A percentile compares a stretch with the other conserved stretches of the same genome.
phyloP scores from a whole-genome alignment of 192 early-diverging fungal genomes.

The Podila minutissima region DNA sequence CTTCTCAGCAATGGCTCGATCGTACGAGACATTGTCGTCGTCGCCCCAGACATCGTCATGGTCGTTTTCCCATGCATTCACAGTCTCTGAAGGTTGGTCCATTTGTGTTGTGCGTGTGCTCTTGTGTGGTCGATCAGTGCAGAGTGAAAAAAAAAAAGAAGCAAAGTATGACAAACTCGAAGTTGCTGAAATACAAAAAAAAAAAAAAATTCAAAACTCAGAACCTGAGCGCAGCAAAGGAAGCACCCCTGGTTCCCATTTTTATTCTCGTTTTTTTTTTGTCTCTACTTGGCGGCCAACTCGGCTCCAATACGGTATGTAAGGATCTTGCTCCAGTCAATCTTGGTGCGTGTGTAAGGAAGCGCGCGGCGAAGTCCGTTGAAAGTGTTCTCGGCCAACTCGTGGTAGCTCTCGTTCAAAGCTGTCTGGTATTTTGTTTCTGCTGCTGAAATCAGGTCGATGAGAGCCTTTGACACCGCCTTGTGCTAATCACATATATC shows the following conservation, averaged over 20 bases:
- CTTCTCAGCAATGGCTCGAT: constrained; percentile 64
- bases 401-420: constrained; percentile 83
- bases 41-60: constrained; percentile 66
- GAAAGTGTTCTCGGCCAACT: constrained; percentile 89
- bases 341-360: constrained; percentile 90
- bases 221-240: neutral
- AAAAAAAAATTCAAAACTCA: neutral
- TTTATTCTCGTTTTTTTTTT: neutral
- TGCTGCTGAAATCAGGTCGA: constrained; percentile 71
- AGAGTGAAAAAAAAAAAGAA: neutral
- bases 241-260: too few species aligned
- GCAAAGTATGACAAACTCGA: neutral
- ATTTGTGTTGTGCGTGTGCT: constrained; percentile 21
- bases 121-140: neutral
- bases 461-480: constrained; percentile 51
- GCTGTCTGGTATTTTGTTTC: constrained; percentile 88
- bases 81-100: constrained; percentile 4
- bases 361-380: constrained; percentile 89
- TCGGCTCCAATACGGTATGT: constrained; percentile 53
- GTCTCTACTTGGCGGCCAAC: constrained; percentile 37
- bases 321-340: constrained; percentile 90
- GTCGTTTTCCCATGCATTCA: constrained; percentile 11
- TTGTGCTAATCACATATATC: constrained; percentile 7
- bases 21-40: constrained; percentile 57
- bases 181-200: constrained; percentile 3